Evolutionary conservation across 2,329 filamentous ascomycete genomes (phyloP).

Genomic region (Fusarium drepaniforme): DNA sequence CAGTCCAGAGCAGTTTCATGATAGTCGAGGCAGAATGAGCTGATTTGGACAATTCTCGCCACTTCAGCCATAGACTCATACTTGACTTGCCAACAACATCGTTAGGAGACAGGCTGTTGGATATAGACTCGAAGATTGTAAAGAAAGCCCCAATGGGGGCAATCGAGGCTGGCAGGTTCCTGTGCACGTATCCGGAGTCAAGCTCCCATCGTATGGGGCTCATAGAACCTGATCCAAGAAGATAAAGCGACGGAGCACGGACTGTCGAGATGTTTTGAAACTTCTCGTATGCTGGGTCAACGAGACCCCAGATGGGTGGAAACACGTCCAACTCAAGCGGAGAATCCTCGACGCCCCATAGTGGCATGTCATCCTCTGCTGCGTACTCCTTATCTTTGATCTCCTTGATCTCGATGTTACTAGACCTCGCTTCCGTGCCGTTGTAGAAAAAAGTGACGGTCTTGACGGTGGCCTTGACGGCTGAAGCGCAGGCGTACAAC

Average conservation of each 20-base stretch:
- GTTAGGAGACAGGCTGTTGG: background rate
- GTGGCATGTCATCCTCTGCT: slow-evolving; percentile 42
- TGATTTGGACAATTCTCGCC: slow-evolving; percentile 7
- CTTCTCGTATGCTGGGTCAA: slow-evolving; percentile 20
- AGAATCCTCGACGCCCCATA: slow-evolving; percentile 49
- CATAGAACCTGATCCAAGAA: slow-evolving; percentile 6
- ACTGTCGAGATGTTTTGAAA: slow-evolving; percentile 18
- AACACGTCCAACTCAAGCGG: slow-evolving; percentile 6
- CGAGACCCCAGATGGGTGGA: slow-evolving; percentile 27
- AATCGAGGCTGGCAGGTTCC: slow-evolving; percentile 8
- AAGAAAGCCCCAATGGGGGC: slow-evolving; percentile 4
- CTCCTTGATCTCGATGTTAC: slow-evolving; percentile 47
- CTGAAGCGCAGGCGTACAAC: slow-evolving; percentile 57
- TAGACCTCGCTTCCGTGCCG: slow-evolving; percentile 48
- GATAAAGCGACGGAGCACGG: slow-evolving; percentile 16
- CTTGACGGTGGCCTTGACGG: slow-evolving; percentile 57
- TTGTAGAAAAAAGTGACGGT: slow-evolving; percentile 57
- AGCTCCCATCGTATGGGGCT: background rate
- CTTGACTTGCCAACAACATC: background rate
- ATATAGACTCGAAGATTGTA: background rate
- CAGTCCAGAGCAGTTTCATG: slow-evolving; percentile 21
- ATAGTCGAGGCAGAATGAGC: background rate
- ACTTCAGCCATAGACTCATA: slow-evolving; percentile 18
- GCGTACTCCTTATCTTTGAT: slow-evolving; percentile 53
- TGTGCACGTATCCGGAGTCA: background rate